These are phyloP conservation scores for Cinnamomum chago DNA, from an alignment of 164 flowering plant genomes.

Conservation along the genomic window DNA sequence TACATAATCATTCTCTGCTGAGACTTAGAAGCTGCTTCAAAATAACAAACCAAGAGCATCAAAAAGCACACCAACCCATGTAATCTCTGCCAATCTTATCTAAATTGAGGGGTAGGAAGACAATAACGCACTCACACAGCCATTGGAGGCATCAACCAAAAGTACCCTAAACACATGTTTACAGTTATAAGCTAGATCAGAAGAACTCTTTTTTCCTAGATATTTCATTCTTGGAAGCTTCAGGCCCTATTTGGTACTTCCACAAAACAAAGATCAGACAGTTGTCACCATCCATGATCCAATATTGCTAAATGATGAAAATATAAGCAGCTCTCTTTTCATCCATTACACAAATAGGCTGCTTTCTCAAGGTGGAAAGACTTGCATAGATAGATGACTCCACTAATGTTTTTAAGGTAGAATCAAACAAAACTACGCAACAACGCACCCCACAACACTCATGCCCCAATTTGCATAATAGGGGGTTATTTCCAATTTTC, in stretches of 20 bases:
- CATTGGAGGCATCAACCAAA: neutral
- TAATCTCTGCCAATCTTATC: neutral
- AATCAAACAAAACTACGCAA: too few species aligned
- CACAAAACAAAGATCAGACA: too few species aligned
- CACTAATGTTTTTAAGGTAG: too few species aligned
- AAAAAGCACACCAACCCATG: too few species aligned
- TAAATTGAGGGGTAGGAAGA: neutral
- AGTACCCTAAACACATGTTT: neutral
- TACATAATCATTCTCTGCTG: neutral
- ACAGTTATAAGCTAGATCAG: neutral
- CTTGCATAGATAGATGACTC: too few species aligned
- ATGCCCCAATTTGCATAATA: neutral
- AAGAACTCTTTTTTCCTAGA: too few species aligned
- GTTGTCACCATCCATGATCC: too few species aligned
- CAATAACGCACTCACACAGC: neutral
- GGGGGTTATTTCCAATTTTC: neutral
- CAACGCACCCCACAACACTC: neutral
- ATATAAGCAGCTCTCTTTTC: too few species aligned
- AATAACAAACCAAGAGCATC: too few species aligned
- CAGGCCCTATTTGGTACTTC: neutral
- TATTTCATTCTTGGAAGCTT: neutral
- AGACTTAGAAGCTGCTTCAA: neutral
- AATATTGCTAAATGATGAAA: too few species aligned
- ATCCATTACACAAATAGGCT: too few species aligned
- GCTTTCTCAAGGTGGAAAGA: too few species aligned